phyloP scores from a whole-genome alignment of 1,139 yeast genomes.

The Maudiozyma humilis region DNA sequence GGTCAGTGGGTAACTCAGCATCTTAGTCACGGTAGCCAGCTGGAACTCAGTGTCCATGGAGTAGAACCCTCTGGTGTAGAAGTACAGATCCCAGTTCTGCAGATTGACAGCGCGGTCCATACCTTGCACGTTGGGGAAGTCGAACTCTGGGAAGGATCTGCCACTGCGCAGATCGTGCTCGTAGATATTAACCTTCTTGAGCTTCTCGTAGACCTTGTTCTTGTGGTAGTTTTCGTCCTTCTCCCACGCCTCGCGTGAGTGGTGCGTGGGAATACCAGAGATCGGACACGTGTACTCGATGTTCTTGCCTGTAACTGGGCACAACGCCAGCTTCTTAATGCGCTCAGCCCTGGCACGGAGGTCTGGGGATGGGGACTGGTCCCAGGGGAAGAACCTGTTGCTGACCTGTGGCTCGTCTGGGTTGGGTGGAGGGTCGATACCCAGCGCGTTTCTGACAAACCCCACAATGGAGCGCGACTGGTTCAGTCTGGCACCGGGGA shows the following conservation, averaged over 20 bases:
- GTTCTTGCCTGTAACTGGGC: slow-evolving; percentile 81
- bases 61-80: slow-evolving; percentile 85
- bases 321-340: slow-evolving; percentile 77
- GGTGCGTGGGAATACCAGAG: slow-evolving; percentile 96
- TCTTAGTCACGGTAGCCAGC: slow-evolving; percentile 90
- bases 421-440: slow-evolving; percentile 55
- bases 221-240: slow-evolving; percentile 66
- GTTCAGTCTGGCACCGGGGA: background rate
- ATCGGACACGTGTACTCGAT: slow-evolving; percentile 84
- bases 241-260: slow-evolving; percentile 84
- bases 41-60: slow-evolving; percentile 98
- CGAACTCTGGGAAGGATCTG: slow-evolving; percentile 89
- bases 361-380: slow-evolving; percentile 82
- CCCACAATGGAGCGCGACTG: slow-evolving; percentile 19
- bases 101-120: slow-evolving; percentile 72
- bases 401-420: slow-evolving; percentile 58
- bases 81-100: slow-evolving; percentile 84
- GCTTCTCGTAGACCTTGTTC: slow-evolving; percentile 56
- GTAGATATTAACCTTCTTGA: slow-evolving; percentile 81
- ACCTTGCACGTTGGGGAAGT: slow-evolving; percentile 78
- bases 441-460: slow-evolving; percentile 49
- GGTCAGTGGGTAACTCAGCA: slow-evolving; percentile 87
- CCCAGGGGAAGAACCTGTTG: slow-evolving; percentile 78
- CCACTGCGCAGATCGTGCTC: slow-evolving; percentile 95
- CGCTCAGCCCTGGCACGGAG: slow-evolving; percentile 86